Percentiles rank a stretch among this genome's conserved stretches.
phyloP scores from a whole-genome alignment of 192 early-diverging fungal genomes.

The Mortierella alpina region DNA sequence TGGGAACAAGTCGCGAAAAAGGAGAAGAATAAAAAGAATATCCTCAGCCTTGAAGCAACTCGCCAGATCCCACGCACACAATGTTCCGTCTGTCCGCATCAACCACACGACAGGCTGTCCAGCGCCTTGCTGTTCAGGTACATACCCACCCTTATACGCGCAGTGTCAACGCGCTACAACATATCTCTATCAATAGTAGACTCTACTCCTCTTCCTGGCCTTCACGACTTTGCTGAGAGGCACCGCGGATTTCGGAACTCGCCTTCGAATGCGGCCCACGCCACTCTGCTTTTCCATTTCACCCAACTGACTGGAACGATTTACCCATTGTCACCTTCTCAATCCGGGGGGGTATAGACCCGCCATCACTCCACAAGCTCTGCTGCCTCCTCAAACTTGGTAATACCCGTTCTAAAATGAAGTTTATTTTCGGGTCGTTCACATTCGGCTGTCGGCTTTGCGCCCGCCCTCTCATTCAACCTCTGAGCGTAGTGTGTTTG shows the following conservation, averaged over 20 bases:
- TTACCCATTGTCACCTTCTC: background rate
- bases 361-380: constrained; percentile 52
- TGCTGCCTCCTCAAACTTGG: constrained; percentile 42
- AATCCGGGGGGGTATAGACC: constrained; percentile 6
- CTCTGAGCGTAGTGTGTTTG: background rate
- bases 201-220: too few species aligned
- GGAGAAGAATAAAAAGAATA: too few species aligned
- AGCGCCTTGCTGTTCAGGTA: constrained; percentile 57
- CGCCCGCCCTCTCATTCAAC: background rate
- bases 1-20: too few species aligned
- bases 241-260: too few species aligned
- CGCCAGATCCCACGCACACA: background rate
- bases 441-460: background rate
- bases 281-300: background rate
- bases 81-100: constrained; percentile 54
- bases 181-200: too few species aligned
- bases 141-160: background rate
- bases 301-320: background rate
- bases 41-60: background rate
- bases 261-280: background rate
- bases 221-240: too few species aligned
- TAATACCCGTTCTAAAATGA: constrained; percentile 2
- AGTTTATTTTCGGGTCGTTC: background rate
- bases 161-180: background rate
- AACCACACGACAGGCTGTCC: constrained; percentile 53